These are phyloP conservation scores for Spencermartinsiella europaea DNA, from an alignment of 805 yeast genomes.

Conservation along the genomic window DNA sequence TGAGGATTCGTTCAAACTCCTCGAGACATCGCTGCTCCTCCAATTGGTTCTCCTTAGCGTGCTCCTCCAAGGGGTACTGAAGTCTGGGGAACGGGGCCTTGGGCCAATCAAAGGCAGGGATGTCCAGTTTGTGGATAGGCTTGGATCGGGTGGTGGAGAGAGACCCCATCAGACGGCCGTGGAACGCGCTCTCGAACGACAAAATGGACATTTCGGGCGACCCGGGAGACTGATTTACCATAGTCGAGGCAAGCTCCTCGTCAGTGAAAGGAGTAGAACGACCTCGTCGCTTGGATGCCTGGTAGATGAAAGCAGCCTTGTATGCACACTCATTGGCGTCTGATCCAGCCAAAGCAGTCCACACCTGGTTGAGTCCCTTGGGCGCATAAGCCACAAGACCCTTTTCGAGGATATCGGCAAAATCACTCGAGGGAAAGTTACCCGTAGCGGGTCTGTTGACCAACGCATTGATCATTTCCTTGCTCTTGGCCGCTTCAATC, in stretches of 20 bases:
- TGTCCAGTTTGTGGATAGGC: constrained; percentile 82
- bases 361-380: constrained; percentile 64
- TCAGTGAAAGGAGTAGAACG: constrained; percentile 51
- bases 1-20: constrained; percentile 66
- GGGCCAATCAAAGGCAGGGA: constrained; percentile 97
- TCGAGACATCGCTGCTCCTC: constrained; percentile 82
- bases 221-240: constrained; percentile 84
- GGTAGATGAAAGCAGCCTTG: constrained; percentile 83
- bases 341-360: constrained; percentile 81
- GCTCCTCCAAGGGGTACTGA: constrained; percentile 73
- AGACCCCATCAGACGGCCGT: constrained; percentile 90
- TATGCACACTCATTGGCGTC: constrained; percentile 87
- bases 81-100: constrained; percentile 87
- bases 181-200: constrained; percentile 87
- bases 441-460: constrained; percentile 84
- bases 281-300: constrained; percentile 59
- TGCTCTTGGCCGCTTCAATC: constrained; percentile 61
- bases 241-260: constrained; percentile 67
- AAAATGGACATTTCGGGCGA: constrained; percentile 80
- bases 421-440: constrained; percentile 69
- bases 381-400: constrained; percentile 73
- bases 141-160: constrained; percentile 89
- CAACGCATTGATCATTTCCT: constrained; percentile 64
- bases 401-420: constrained; percentile 42
- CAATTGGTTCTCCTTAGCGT: constrained; percentile 55